Conservation (phyloP, 495 filamentous ascomycete species). For the Chaetomidium leptoderma region DNA sequence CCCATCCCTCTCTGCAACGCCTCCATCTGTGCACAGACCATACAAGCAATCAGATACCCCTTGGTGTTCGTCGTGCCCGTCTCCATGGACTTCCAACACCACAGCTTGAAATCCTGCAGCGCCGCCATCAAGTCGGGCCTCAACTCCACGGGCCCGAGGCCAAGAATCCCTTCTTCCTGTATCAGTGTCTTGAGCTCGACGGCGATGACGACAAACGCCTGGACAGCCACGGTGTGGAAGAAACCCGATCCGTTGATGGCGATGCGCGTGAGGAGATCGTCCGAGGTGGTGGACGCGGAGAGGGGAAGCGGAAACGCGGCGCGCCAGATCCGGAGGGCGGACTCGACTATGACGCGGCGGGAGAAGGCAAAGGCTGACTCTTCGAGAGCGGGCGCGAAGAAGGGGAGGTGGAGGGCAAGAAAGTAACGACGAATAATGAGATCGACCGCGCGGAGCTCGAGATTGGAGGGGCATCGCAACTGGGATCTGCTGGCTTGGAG, state of each 20-base stretch:
- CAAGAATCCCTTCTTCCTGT: conserved; percentile 42
- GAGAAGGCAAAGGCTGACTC: conserved; percentile 50
- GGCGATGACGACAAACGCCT: conserved; percentile 43
- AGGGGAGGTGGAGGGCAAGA: conserved; percentile 49
- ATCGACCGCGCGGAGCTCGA: conserved; percentile 40
- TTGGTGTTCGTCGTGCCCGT: conserved; percentile 58
- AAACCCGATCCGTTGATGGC: conserved; percentile 35
- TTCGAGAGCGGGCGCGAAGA: conserved; percentile 29
- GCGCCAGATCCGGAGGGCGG: conserved; percentile 48
- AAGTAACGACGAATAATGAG: conserved; percentile 46
- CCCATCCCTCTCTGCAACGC: conserved; percentile 37
- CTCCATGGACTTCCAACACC: conserved; percentile 39
- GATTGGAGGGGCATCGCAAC: conserved; percentile 30
- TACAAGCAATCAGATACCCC: conserved; percentile 43
- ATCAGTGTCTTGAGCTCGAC: conserved; percentile 48
- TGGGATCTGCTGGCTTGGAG: conserved; percentile 29
- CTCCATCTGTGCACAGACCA: conserved; percentile 45
- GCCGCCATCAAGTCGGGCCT: conserved; percentile 48
- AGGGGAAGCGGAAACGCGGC: conserved; percentile 31
- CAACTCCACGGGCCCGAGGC: conserved; percentile 22
- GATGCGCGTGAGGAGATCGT: neutral
- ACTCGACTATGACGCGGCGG: conserved; percentile 46
- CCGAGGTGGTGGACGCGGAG: neutral
- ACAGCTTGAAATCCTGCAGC: conserved; percentile 44
- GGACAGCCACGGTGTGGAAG: conserved; percentile 37